A percentile compares a stretch with the other conserved stretches of the same genome.
These are phyloP conservation scores for Psidium guajava DNA, from an alignment of 345 rosid genomes.

Conservation along the genomic window DNA sequence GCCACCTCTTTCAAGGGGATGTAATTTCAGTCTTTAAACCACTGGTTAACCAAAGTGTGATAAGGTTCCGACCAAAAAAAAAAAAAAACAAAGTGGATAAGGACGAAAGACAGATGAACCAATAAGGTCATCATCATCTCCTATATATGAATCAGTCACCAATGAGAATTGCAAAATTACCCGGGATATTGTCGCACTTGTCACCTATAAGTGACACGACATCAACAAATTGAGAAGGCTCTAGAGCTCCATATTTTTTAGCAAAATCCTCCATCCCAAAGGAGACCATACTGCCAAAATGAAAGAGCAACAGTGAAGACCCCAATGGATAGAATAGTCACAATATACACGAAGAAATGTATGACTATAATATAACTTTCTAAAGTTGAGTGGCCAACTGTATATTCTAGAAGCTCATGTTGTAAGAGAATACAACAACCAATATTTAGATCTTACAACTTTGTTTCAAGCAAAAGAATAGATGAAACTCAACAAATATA, in stretches of 20 bases:
- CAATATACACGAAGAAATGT: background rate
- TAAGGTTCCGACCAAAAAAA: no score
- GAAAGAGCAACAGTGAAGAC: background rate
- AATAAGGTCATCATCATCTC: background rate
- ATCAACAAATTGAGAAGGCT: constrained; percentile 89
- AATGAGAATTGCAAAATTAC: constrained; percentile 13
- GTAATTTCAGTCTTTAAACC: background rate
- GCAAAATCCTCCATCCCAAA: constrained; percentile 93
- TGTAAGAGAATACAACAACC: background rate
- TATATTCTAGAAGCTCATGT: background rate
- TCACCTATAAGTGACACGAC: constrained; percentile 78
- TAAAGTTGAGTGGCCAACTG: background rate
- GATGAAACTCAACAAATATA: background rate
- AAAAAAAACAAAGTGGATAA: background rate
- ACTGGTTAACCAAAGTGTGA: background rate
- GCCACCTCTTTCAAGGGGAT: background rate
- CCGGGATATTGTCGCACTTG: constrained; percentile 82
- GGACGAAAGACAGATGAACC: background rate
- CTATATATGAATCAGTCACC: background rate
- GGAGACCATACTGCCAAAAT: constrained; percentile 67
- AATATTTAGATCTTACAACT: background rate
- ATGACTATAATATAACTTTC: background rate
- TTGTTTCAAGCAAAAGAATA: background rate
- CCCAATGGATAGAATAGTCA: background rate
- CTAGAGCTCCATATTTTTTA: constrained; percentile 52